Evolutionary conservation across 176 grass and related monocot genomes (phyloP).

Genomic region (Sorghum bicolor): DNA sequence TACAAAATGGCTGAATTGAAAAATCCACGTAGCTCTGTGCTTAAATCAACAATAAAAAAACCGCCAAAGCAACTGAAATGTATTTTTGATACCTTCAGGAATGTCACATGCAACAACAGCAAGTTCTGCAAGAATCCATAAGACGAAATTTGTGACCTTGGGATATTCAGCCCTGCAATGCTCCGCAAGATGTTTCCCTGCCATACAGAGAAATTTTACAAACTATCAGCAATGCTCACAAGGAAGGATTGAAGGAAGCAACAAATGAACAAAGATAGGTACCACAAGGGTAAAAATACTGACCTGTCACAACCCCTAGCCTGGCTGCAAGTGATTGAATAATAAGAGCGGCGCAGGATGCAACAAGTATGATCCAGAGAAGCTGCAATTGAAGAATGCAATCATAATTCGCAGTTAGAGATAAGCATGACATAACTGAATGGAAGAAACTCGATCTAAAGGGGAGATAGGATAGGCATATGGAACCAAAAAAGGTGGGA

Average conservation of each 20-base stretch:
- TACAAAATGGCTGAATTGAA: neutral
- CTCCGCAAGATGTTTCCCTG: conserved; percentile 97
- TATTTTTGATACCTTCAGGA: conserved; percentile 74
- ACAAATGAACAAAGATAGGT: conserved; percentile 10
- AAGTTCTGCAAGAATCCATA: conserved; percentile 98
- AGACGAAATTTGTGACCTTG: conserved; percentile 75
- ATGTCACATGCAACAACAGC: conserved; percentile 97
- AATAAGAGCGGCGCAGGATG: conserved; percentile 92
- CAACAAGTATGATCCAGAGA: conserved; percentile 96
- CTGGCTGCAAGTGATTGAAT: conserved; percentile 96
- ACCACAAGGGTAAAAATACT: conserved; percentile 5
- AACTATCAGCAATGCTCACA: conserved; percentile 11
- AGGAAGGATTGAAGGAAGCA: conserved; percentile 13
- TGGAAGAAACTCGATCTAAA: neutral
- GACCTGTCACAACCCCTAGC: conserved; percentile 94
- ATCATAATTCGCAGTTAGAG: neutral
- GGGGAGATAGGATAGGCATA: neutral
- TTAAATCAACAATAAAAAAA: neutral
- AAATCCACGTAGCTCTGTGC: neutral
- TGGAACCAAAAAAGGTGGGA: neutral
- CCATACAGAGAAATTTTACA: conserved; percentile 22
- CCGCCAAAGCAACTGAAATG: neutral
- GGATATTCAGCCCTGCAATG: conserved; percentile 94
- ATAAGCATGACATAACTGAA: conserved; percentile 6
- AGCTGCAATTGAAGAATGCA: conserved; percentile 50